These are phyloP conservation scores for Dictyostelium intermedium DNA, from an alignment of 78 protist species.

Conservation along the genomic window DNA sequence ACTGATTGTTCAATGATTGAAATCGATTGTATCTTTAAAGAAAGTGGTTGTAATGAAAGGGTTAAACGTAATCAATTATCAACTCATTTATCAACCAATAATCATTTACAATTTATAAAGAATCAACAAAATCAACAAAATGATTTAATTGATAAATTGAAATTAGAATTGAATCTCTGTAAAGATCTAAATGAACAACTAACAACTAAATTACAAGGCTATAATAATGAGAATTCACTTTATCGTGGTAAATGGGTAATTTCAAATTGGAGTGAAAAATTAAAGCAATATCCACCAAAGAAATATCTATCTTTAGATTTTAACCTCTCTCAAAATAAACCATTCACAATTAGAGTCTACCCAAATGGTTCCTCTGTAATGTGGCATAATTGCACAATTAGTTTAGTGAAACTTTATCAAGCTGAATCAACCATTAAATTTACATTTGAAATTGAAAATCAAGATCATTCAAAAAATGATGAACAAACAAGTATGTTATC, in stretches of 20 bases:
- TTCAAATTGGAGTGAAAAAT: conserved; percentile 1
- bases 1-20: neutral
- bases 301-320: neutral
- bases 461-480: neutral
- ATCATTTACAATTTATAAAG: neutral
- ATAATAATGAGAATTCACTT: neutral
- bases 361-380: neutral
- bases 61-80: neutral
- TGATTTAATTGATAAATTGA: neutral
- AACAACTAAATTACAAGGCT: neutral
- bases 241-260: neutral
- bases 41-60: neutral
- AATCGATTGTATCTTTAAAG: neutral
- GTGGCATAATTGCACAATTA: neutral
- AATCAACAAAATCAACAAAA: neutral
- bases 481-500: neutral
- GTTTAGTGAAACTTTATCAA: neutral
- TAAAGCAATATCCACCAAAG: neutral
- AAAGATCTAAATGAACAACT: neutral
- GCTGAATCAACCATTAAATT: neutral
- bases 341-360: neutral
- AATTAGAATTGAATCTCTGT: neutral
- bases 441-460: neutral
- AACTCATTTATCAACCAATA: neutral
- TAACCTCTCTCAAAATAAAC: neutral